Evolutionary conservation across 139 green algal genomes (phyloP).

Genomic region (Yamagishiella unicocca): DNA sequence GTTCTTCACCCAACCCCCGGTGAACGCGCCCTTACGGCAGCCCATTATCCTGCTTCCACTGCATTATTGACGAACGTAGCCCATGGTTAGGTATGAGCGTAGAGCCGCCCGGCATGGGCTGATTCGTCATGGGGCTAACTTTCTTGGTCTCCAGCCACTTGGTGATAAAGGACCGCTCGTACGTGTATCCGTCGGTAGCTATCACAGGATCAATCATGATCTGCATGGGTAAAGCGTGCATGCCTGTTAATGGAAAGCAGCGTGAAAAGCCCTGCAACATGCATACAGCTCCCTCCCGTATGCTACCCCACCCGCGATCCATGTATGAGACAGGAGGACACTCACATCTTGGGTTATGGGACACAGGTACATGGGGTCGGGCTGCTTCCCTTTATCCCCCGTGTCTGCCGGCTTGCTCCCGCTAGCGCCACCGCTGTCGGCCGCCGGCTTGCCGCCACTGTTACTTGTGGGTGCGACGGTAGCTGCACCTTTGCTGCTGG

Average conservation of each 20-base stretch:
- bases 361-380: constrained; percentile 55
- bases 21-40: background rate
- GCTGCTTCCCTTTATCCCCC: background rate
- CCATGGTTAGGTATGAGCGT: constrained; percentile 50
- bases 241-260: background rate
- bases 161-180: constrained; percentile 40
- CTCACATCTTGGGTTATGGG: constrained; percentile 64
- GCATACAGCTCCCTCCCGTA: background rate
- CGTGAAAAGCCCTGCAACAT: background rate
- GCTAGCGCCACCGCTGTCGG: background rate
- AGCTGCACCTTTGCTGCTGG: no score
- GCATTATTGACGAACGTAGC: constrained; percentile 44
- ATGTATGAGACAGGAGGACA: no score
- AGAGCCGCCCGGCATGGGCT: background rate
- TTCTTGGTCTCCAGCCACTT: constrained; percentile 31
- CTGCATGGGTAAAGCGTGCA: constrained; percentile 48
- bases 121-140: constrained; percentile 53
- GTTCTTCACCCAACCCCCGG: no score
- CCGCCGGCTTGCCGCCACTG: background rate
- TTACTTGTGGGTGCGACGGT: no score
- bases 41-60: constrained; percentile 40
- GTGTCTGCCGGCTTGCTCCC: background rate
- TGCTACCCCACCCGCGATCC: background rate
- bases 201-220: constrained; percentile 53
- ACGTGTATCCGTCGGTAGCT: constrained; percentile 48